Percentiles rank a stretch among this genome's conserved stretches.
These are phyloP conservation scores for Fraxinus anomala DNA, from an alignment of 257 asterid species.

Conservation along the genomic window DNA sequence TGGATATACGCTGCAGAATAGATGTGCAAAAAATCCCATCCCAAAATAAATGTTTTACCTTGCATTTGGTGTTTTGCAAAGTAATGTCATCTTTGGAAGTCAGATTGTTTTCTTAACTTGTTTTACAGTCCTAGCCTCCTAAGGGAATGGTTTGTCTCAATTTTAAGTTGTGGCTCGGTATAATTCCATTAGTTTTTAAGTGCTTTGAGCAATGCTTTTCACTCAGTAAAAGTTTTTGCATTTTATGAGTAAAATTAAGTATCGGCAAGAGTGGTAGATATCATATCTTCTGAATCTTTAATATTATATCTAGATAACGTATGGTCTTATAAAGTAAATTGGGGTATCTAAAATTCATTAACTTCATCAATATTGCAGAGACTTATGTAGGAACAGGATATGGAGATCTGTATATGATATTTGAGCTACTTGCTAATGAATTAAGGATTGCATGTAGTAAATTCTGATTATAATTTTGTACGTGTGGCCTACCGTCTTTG, in stretches of 20 bases:
- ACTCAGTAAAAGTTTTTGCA: background rate
- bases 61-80: background rate
- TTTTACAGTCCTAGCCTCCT: background rate
- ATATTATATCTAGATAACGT: background rate
- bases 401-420: background rate
- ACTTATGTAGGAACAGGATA: background rate
- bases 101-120: background rate
- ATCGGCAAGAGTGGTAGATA: background rate
- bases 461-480: background rate
- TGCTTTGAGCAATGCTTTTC: background rate
- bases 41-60: background rate
- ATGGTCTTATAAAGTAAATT: background rate
- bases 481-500: background rate
- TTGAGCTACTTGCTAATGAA: background rate
- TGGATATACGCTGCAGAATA: background rate
- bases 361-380: background rate
- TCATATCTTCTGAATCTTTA: background rate
- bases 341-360: background rate
- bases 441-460: background rate
- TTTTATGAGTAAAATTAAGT: background rate
- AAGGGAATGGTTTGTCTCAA: background rate
- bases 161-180: background rate
- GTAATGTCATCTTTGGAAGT: background rate
- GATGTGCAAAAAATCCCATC: background rate
- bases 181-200: background rate